Evolutionary conservation across 345 rosid species (phyloP).

Genomic region (Pelargonium nanum): DNA sequence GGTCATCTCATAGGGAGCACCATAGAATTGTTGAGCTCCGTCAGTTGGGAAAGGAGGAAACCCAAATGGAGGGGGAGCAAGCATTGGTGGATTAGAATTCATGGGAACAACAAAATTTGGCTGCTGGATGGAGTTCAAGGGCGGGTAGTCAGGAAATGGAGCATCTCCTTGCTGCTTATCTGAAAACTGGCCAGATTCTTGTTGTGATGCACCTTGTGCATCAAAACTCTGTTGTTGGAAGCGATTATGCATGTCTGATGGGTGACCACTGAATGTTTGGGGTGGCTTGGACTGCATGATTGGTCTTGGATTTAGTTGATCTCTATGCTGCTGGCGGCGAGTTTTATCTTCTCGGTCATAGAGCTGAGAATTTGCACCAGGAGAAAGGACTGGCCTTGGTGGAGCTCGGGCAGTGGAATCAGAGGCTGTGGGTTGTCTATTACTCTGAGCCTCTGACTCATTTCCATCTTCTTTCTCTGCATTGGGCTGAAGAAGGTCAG

Average conservation of each 20-base stretch:
- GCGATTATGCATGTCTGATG: constrained; percentile 8
- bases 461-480: constrained; percentile 60
- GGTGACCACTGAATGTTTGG: neutral
- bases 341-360: constrained; percentile 48
- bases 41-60: constrained; percentile 43
- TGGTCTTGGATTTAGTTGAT: constrained; percentile 50
- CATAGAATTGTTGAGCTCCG: constrained; percentile 58
- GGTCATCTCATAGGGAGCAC: constrained; percentile 43
- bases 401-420: constrained; percentile 65
- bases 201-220: constrained; percentile 24
- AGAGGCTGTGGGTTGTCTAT: constrained; percentile 55
- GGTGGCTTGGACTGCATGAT: constrained; percentile 37
- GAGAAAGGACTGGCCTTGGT: constrained; percentile 34
- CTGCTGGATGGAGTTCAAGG: constrained; percentile 51
- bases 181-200: constrained; percentile 41
- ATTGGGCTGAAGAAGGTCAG: constrained; percentile 53
- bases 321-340: constrained; percentile 39
- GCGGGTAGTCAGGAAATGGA: constrained; percentile 52
- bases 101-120: constrained; percentile 51
- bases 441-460: constrained; percentile 62
- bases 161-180: constrained; percentile 43
- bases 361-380: constrained; percentile 46
- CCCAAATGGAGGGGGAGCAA: constrained; percentile 58
- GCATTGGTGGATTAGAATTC: too few relatives aligned
- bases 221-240: constrained; percentile 28